These are phyloP conservation scores for Globisporangium radiosum DNA, from an alignment of 352 stramenopile genomes.

Conservation along the genomic window DNA sequence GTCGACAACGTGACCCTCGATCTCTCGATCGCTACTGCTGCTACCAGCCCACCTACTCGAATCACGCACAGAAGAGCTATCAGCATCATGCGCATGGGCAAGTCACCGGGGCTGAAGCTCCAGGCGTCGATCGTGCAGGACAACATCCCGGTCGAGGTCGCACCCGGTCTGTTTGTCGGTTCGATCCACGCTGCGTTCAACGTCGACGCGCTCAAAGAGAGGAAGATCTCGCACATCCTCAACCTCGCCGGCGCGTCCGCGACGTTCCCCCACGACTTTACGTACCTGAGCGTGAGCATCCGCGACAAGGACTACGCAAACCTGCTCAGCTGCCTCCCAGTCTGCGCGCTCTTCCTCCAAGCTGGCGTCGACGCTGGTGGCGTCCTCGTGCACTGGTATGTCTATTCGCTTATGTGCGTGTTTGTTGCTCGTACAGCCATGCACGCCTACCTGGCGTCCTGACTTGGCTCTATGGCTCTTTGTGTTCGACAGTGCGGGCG, in stretches of 20 bases:
- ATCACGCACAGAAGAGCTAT: too few relatives aligned
- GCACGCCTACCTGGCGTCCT: neutral
- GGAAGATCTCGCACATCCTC: slow-evolving; percentile 77
- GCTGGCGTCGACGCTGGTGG: slow-evolving; percentile 48
- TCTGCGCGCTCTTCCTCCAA: slow-evolving; percentile 78
- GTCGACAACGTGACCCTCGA: too few relatives aligned
- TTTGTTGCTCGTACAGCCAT: neutral
- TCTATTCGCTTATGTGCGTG: neutral
- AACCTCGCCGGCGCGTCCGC: slow-evolving; percentile 81
- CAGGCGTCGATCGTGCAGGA: slow-evolving; percentile 76
- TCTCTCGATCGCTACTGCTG: too few relatives aligned
- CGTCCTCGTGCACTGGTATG: slow-evolving; percentile 81
- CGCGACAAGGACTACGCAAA: slow-evolving; percentile 88
- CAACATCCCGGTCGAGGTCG: slow-evolving; percentile 74
- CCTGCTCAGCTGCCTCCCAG: slow-evolving; percentile 77
- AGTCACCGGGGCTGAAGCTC: slow-evolving; percentile 44
- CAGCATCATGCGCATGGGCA: slow-evolving; percentile 30
- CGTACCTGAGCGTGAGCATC: slow-evolving; percentile 86
- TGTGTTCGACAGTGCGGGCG: slow-evolving; percentile 35
- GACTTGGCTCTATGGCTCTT: neutral
- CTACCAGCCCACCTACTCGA: too few relatives aligned
- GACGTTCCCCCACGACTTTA: slow-evolving; percentile 87
- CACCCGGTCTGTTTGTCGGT: slow-evolving; percentile 68
- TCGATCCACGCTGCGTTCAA: slow-evolving; percentile 88
- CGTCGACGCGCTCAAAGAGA: slow-evolving; percentile 65